Evolutionary conservation across 768 basidiomycete species (phyloP), one percentile per base, ranked within the genome.

Genomic region (Lactarius sanguifluus): DNA sequence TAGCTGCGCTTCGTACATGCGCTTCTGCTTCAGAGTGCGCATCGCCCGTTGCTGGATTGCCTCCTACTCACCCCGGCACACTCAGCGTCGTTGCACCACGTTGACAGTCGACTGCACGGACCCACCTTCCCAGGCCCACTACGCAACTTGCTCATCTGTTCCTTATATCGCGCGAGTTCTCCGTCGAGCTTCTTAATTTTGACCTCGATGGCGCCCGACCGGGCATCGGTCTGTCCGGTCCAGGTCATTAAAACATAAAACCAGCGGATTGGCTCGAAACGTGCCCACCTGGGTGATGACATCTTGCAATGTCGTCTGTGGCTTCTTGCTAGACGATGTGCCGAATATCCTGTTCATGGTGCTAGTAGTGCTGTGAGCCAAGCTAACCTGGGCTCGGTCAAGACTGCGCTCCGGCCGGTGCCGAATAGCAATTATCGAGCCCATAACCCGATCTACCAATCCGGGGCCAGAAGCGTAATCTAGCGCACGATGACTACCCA

Each of bases 141-240:
- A 28, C 94, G 83, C 75, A 99, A 81, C 78, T 94, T 96, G 72
- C 87, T 84, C 92, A 99, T 93, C 79, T 98, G 97, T 62, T 96
- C 94, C 77, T 95, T 94, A 81, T 97, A 98, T 45, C 91, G 82
- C 57, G 81, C 82, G 23, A 99, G 84, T 75, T 99, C 97, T 6
- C 89, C 96, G 73, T 98, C 96, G 34, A 99, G 84, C 77, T 98
- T 99, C 80, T 90, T 91, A 71, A 99, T 81, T 81, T 98, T 99
- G 75, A 98, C 96, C 76, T 99, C 95, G 69, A 97, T 91, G 15
- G 91, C 87, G 32, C 88, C 87, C 76, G 93, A 83, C 61, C 96
- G 87, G 1, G 85, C 76, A 75, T 98, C 96, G 75, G 94, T 97
- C 95, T 97, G 59, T 38, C 57, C 45, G 34, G 16, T 5, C 15